These are phyloP conservation scores for Rhodotorula kratochvilovae DNA, from an alignment of 768 basidiomycete species.

Conservation along the genomic window DNA sequence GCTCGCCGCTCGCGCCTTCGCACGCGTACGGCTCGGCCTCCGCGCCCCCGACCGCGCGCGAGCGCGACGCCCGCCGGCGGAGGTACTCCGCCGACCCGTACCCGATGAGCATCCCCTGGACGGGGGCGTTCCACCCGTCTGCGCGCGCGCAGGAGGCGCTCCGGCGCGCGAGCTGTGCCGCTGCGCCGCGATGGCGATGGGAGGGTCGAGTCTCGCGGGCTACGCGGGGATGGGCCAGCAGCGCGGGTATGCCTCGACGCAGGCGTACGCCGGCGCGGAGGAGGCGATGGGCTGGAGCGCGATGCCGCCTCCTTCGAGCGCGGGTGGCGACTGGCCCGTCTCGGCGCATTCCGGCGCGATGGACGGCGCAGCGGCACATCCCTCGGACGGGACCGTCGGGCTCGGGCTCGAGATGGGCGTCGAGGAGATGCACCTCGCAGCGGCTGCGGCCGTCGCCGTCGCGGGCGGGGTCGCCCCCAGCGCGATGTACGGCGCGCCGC, in stretches of 20 bases:
- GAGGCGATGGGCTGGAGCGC: background rate
- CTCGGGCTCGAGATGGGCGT: constrained; percentile 13
- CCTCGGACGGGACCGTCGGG: background rate
- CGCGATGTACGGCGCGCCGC: background rate
- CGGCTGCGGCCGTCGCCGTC: background rate
- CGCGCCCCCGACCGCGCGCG: background rate
- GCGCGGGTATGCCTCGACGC: too few relatives aligned
- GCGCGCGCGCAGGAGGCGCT: background rate
- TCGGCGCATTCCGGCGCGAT: background rate
- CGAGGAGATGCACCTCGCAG: constrained; percentile 7
- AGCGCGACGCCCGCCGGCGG: background rate
- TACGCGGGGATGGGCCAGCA: background rate
- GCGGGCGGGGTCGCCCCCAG: background rate
- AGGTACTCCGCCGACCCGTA: background rate
- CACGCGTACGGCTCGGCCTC: too few relatives aligned
- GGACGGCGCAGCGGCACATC: background rate
- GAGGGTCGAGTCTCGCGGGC: background rate
- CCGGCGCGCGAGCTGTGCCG: background rate
- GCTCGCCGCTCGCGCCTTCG: background rate
- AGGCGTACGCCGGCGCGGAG: background rate
- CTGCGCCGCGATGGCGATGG: background rate
- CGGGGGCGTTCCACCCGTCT: background rate
- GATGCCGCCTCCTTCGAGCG: too few relatives aligned
- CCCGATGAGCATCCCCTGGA: background rate
- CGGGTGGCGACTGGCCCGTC: background rate